These are phyloP conservation scores for Isatis tinctoria DNA, from an alignment of 345 rosid species.

Conservation along the genomic window DNA sequence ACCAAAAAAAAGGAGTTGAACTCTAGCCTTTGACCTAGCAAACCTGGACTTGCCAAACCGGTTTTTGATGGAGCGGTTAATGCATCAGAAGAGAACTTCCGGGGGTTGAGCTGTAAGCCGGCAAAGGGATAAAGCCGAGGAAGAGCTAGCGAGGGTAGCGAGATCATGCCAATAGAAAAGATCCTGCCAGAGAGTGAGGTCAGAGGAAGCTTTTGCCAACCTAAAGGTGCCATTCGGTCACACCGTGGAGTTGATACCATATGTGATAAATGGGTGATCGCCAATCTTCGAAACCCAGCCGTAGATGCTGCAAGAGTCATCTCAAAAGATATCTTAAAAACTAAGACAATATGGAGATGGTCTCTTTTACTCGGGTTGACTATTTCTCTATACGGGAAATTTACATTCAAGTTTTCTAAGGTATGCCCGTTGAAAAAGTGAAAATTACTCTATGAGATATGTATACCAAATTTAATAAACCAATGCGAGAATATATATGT, in stretches of 20 bases:
- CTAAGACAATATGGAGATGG: background rate
- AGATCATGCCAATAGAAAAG: background rate
- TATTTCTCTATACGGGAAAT: background rate
- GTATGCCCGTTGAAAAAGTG: background rate
- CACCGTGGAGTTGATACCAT: background rate
- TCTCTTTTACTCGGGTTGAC: no score
- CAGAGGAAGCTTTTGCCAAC: no score
- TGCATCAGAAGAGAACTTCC: background rate
- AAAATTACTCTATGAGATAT: no score
- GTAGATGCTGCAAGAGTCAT: background rate
- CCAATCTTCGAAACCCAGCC: background rate
- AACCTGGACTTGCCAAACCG: background rate
- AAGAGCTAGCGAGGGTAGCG: background rate
- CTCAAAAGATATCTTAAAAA: background rate
- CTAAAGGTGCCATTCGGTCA: background rate
- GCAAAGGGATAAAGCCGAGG: background rate
- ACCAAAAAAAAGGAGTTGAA: background rate
- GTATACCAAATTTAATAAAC: no score
- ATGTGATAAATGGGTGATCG: background rate
- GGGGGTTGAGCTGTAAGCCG: background rate
- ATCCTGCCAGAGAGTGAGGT: background rate
- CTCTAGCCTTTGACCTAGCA: no score
- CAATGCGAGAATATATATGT: no score
- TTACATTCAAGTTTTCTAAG: background rate
- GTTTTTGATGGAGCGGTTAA: background rate